Evolutionary conservation across 805 yeast genomes (phyloP).

Genomic region (Zygosaccharomyces siamensis): DNA sequence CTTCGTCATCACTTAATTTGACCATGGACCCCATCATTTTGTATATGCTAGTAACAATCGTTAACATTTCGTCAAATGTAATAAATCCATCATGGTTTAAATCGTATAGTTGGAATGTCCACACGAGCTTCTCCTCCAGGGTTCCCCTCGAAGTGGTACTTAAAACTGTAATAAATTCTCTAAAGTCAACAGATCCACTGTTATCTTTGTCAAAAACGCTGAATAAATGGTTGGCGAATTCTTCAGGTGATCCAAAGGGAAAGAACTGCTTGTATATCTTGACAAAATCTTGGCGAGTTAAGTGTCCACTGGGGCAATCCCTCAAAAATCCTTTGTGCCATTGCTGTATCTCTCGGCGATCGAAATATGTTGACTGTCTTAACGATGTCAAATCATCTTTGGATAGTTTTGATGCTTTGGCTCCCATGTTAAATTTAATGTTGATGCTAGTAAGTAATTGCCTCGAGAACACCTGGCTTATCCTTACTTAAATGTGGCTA

Average conservation of each 20-base stretch:
- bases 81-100: conserved; percentile 73
- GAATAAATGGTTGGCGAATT: conserved; percentile 83
- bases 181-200: conserved; percentile 80
- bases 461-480: neutral
- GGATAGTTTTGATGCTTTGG: conserved; percentile 85
- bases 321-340: conserved; percentile 96
- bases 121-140: conserved; percentile 73
- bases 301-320: conserved; percentile 89
- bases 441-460: neutral
- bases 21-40: conserved; percentile 97
- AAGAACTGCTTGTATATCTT: conserved; percentile 93
- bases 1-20: conserved; percentile 78
- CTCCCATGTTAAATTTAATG: conserved; percentile 62
- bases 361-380: conserved; percentile 83
- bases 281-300: conserved; percentile 80
- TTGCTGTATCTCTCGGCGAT: conserved; percentile 89
- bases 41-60: conserved; percentile 77
- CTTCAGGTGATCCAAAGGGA: conserved; percentile 96
- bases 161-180: conserved; percentile 84
- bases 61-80: conserved; percentile 69
- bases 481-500: neutral
- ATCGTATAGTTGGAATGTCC: conserved; percentile 91
- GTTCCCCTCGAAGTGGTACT: conserved; percentile 85
- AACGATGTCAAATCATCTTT: conserved; percentile 83
- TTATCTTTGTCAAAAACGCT: conserved; percentile 81